Base-by-base conservation (phyloP, 192 early-diverging fungal genomes). In the Rhizophagus prolifer region DNA sequence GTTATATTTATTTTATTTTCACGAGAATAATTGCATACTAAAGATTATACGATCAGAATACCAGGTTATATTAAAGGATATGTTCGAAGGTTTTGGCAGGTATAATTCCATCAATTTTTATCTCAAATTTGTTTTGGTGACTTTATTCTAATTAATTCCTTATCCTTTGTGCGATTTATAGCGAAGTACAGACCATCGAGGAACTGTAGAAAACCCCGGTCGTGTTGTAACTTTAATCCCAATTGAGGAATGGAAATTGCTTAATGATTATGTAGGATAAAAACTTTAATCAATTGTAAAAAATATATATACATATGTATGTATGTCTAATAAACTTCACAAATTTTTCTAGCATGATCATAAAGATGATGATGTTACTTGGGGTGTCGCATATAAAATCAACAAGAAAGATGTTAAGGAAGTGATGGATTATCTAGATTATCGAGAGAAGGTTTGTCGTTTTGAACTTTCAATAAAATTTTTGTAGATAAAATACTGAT, bases 311-410 rank as follows among this genome's bases (percentile, higher is more conserved):
- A 38, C 7, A 38, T 8, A 38, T 38, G 36, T 8, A 38, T 8
- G 36, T 38, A 38, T 38, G n/a, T n/a, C n/a, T n/a, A n/a, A 38
- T 8, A 38, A 38, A 38, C 7, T 38, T 38, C 36, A 0, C 7
- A 0, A 25, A 54, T 36, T 19, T 74, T 66, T 10, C 75, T 62
- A 78, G 81, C 80, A 82, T 68, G 81, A 78, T 21, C 65, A 80
- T 7, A 77, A 81, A 41, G 79, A 88, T n/a, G 79, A 86, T 65
- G 82, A 76, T 34, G 86, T 89, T 34, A 91, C 90, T 54, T 92
- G 94, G 93, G 95, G 94, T 54, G 84, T 95, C 28, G 94, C 93
- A 1, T 96, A 92, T 81, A 92, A 91, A 77, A 91, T 98, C 6
- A 81, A 88, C 26, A 81, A 84, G 34, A 84, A 82, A 34, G 86